Evolutionary conservation across 768 basidiomycete species (phyloP).

Genomic region (Mrakia frigida): DNA sequence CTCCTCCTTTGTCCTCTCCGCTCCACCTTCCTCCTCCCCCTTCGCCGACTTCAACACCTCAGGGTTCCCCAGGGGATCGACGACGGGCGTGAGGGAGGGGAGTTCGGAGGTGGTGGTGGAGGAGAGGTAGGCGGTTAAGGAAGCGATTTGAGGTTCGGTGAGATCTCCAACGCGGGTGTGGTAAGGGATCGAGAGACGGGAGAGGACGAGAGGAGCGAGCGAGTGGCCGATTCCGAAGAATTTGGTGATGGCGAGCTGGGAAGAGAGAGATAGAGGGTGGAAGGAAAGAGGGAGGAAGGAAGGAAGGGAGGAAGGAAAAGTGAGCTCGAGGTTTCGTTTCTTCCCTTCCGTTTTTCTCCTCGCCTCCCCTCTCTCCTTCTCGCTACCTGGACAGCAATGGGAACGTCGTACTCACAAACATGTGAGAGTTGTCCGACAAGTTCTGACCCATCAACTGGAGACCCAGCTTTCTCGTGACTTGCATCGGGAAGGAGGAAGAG

Average conservation of each 20-base stretch:
- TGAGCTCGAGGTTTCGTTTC: neutral
- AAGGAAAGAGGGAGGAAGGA: neutral
- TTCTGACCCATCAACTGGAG: neutral
- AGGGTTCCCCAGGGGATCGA: conserved; percentile 45
- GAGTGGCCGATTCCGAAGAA: conserved; percentile 83
- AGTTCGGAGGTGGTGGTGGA: conserved; percentile 71
- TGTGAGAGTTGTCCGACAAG: neutral
- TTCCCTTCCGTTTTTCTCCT: neutral
- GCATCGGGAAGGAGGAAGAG: neutral
- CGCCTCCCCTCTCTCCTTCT: neutral
- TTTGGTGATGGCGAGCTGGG: conserved; percentile 76
- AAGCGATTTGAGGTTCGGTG: conserved; percentile 78
- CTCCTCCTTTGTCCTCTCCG: conserved; percentile 24
- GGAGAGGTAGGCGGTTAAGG: conserved; percentile 88
- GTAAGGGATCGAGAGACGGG: conserved; percentile 87
- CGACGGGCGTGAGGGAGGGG: conserved; percentile 63
- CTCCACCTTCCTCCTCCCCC: conserved; percentile 16
- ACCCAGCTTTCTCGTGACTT: neutral
- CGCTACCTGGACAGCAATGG: neutral
- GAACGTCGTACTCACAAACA: neutral
- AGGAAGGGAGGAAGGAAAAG: neutral
- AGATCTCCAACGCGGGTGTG: conserved; percentile 72
- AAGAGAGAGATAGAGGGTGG: neutral
- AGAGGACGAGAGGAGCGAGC: conserved; percentile 75
- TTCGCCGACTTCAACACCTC: conserved; percentile 24